A percentile compares a stretch with the other conserved stretches of the same genome.
These are phyloP conservation scores for Ophiostoma novo-ulmi DNA, from an alignment of 2,329 filamentous ascomycete species.

Conservation along the genomic window DNA sequence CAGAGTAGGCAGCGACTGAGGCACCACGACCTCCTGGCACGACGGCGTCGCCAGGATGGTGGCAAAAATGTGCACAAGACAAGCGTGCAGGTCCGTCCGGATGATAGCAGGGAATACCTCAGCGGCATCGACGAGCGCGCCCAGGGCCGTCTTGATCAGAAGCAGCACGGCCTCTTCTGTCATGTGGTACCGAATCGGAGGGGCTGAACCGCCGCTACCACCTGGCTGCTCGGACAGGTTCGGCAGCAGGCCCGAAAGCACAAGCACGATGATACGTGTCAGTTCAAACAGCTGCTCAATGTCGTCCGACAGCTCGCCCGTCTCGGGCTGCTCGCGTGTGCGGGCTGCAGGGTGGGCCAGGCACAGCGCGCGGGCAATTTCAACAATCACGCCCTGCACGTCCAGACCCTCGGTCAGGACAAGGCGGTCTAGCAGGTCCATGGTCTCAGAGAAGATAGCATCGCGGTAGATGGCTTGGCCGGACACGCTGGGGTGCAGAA, in stretches of 20 bases:
- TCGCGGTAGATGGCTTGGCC: conserved; percentile 96
- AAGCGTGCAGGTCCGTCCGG: conserved; percentile 91
- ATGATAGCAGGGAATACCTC: conserved; percentile 96
- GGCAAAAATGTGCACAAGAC: conserved; percentile 93
- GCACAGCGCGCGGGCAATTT: conserved; percentile 86
- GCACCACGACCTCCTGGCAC: conserved; percentile 84
- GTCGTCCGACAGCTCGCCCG: conserved; percentile 84
- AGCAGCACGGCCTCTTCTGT: conserved; percentile 82
- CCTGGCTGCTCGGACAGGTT: conserved; percentile 52
- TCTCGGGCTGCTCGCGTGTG: conserved; percentile 58
- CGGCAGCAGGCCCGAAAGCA: conserved; percentile 80
- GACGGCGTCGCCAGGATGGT: conserved; percentile 82
- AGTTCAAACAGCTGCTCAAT: conserved; percentile 97
- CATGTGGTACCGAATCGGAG: conserved; percentile 57
- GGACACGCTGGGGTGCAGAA: conserved; percentile 86
- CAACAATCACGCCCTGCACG: conserved; percentile 87
- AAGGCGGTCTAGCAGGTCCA: conserved; percentile 89
- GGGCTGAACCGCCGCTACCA: background rate
- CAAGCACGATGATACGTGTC: conserved; percentile 90
- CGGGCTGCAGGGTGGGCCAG: conserved; percentile 86
- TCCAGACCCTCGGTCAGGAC: conserved; percentile 85
- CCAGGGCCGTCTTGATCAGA: conserved; percentile 72
- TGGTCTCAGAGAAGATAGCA: conserved; percentile 92
- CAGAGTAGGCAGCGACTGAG: conserved; percentile 83
- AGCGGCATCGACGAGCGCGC: conserved; percentile 87